Evolutionary conservation across 345 rosid genomes (phyloP).

Genomic region (Salix udensis): DNA sequence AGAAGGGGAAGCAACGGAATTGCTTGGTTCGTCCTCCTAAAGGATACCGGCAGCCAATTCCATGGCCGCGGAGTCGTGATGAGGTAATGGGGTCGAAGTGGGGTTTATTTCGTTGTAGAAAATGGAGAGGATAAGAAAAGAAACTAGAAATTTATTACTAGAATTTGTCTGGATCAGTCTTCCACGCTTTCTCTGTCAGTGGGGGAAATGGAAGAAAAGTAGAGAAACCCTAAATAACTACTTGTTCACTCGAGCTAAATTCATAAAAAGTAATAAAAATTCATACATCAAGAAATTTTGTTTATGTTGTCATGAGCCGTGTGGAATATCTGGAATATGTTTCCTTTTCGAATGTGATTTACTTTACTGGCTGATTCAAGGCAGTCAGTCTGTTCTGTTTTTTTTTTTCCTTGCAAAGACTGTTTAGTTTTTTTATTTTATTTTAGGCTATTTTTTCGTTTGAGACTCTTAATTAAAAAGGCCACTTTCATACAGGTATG

Average conservation of each 20-base stretch:
- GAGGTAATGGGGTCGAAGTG: constrained; percentile 46
- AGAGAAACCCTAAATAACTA: too few species aligned
- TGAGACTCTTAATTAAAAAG: constrained; percentile 7
- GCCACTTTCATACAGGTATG: constrained; percentile 55
- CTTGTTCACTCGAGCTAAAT: too few species aligned
- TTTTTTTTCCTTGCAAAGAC: not conserved
- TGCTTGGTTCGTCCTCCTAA: constrained; percentile 76
- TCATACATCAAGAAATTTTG: not conserved
- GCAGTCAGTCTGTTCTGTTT: not conserved
- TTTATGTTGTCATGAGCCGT: not conserved
- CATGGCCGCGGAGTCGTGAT: constrained; percentile 94
- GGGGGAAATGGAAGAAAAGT: not conserved
- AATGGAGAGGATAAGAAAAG: not conserved
- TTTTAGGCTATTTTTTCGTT: not conserved
- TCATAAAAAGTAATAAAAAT: too few species aligned
- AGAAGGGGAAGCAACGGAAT: constrained; percentile 54
- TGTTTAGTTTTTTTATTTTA: too few species aligned
- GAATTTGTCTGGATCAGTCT: not conserved
- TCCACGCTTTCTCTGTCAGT: not conserved
- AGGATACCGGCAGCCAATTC: constrained; percentile 65
- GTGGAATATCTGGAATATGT: not conserved
- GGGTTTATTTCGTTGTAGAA: not conserved
- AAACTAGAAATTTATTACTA: not conserved
- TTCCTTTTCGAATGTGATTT: not conserved
- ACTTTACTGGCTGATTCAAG: not conserved